Evolutionary conservation across 306 rosid species (phyloP), one percentile per base, ranked within the genome.

Genomic region (Fragaria iinumae): DNA sequence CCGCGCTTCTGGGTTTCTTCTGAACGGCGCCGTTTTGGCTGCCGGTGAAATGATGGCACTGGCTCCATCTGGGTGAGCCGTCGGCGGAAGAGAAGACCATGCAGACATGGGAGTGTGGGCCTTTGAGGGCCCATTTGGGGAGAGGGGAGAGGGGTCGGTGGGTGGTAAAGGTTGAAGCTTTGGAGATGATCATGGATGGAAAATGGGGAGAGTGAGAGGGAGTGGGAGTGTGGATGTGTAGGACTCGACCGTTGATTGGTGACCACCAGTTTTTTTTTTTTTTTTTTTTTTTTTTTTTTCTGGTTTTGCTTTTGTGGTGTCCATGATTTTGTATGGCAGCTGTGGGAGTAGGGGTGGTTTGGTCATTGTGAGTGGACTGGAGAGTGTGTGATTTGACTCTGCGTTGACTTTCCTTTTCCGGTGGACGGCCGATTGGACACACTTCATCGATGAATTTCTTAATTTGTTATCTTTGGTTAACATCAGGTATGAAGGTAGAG

Each of bases 131-230:
- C 27, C 83, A 8, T 45, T 69, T 79, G 73, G 82, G 39, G 38
- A 64, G 77, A 1, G 72, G 72, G 43, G 86, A 80, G 50, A 49
- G 84, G 72, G 85, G 6, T 77, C 79, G 83, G 50, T 79, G 62
- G 77, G 68, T 83, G 75, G 43, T 60, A 27, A 83, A 68, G 45
- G 60, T 76, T 43, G 87, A 86, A 81, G 83, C 78, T 77, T 82
- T 78, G 91, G 81, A 88, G 75, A 84, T 79, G 82, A 86, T 80
- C 91, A 93, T 89, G 80, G 80, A 11, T 55, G n/a, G 6, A 16
- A 18, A 11, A 14, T 43, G 67, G 29, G 17, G 39, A 4, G 39
- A 0, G 27, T 18, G 47, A 29, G 41, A 36, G 20, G 57, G 11
- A 8, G 72, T 21, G 76, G 2, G 38, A 0, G 41, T 8, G 64